Percentiles rank a stretch among this genome's conserved stretches.
Conservation (phyloP, 176 grass and related monocot species). For the Saccharum spontaneum region DNA sequence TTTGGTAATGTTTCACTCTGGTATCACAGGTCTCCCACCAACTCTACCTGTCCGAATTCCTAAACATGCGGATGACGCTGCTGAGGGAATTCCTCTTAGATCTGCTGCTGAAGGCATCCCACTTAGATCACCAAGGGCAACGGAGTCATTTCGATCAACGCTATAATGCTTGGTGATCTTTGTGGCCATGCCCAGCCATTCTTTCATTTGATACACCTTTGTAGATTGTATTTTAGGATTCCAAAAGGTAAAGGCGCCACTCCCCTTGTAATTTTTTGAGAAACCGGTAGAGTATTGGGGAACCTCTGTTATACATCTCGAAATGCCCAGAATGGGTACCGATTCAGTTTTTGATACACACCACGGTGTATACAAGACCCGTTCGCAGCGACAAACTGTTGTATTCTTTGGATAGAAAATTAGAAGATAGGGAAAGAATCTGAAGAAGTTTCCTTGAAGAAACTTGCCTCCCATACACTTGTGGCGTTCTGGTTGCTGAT, state of each 20-base stretch:
- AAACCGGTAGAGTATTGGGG: conserved; percentile 38
- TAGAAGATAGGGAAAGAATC: conserved; percentile 18
- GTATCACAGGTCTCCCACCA: conserved; percentile 49
- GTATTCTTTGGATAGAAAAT: conserved; percentile 31
- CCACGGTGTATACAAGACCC: conserved; percentile 4
- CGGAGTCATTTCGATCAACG: conserved; percentile 46
- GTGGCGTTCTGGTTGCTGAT: not conserved
- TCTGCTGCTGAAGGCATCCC: conserved; percentile 69
- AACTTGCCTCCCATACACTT: not conserved
- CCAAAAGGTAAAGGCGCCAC: conserved; percentile 36
- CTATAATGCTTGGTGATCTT: conserved; percentile 18
- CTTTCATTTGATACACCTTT: conserved; percentile 43
- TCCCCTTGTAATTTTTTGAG: conserved; percentile 56
- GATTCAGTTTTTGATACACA: conserved; percentile 27
- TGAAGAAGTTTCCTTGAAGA: conserved; percentile 11
- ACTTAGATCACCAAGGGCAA: conserved; percentile 66
- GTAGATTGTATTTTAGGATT: conserved; percentile 63
- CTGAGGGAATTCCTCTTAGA: conserved; percentile 90
- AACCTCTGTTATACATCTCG: conserved; percentile 41
- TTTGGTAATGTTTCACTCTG: conserved; percentile 10
- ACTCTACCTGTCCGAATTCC: conserved; percentile 51
- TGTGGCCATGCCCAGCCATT: conserved; percentile 24
- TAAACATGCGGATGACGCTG: conserved; percentile 55
- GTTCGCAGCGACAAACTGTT: not conserved
- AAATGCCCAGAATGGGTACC: conserved; percentile 40